Conservation (phyloP, 306 rosid species). For the Citrullus amarus region DNA sequence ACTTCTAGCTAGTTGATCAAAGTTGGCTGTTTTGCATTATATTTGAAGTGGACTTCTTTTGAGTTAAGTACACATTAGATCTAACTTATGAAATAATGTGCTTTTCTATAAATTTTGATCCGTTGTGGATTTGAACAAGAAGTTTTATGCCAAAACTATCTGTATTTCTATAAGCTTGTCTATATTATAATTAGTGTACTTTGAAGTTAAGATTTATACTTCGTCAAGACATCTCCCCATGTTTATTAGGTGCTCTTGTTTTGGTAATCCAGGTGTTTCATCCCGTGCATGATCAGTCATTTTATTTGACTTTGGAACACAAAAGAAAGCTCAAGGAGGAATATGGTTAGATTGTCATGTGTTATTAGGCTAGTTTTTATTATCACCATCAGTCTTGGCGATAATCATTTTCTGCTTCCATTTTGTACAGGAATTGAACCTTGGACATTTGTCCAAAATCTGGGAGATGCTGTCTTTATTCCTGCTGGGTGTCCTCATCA, state of each 20-base stretch:
- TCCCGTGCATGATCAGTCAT: constrained; percentile 62
- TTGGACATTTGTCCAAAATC: constrained; percentile 41
- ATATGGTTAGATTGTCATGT: constrained; percentile 27
- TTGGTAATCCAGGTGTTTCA: constrained; percentile 38
- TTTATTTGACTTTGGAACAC: constrained; percentile 48
- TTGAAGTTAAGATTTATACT: neutral
- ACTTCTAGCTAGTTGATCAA: neutral
- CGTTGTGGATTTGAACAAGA: neutral
- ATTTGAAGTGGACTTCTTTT: neutral
- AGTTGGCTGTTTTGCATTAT: neutral
- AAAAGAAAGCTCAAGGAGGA: constrained; percentile 50
- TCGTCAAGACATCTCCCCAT: neutral
- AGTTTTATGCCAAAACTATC: neutral
- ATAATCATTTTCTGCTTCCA: constrained; percentile 1
- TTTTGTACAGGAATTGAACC: constrained; percentile 33
- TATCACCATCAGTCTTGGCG: neutral
- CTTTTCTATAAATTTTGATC: neutral
- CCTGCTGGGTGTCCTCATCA: constrained; percentile 56
- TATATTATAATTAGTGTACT: neutral
- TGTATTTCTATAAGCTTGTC: neutral
- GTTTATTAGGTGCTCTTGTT: neutral
- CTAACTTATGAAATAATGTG: neutral
- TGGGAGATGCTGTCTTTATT: constrained; percentile 42
- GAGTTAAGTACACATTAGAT: neutral
- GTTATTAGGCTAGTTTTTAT: neutral